A percentile compares a stretch with the other conserved stretches of the same genome.
Evolutionary conservation across 2,329 filamentous ascomycete species (phyloP).

Genomic region (Hawksworthiomyces lignivorus): DNA sequence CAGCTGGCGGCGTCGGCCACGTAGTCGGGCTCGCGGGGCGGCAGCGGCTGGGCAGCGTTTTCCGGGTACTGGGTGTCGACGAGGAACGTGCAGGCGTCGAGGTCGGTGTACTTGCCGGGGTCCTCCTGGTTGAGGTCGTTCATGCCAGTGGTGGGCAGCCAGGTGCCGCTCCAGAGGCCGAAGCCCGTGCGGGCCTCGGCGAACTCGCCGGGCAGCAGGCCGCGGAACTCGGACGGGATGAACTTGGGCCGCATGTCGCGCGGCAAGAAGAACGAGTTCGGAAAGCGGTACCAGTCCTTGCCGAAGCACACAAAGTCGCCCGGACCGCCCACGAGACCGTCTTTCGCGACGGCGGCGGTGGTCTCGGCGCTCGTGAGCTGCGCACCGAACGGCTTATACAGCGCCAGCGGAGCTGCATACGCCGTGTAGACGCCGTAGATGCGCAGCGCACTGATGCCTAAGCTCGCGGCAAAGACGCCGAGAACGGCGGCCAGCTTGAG

Average conservation of each 20-base stretch:
- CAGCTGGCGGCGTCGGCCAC: conserved; percentile 65
- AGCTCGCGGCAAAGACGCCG: conserved; percentile 7
- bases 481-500: conserved; percentile 62
- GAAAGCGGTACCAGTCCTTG: conserved; percentile 98
- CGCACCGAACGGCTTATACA: conserved; percentile 62
- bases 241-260: conserved; percentile 80
- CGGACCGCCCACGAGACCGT: conserved; percentile 41
- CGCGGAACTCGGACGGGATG: conserved; percentile 80
- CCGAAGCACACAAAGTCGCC: conserved; percentile 78
- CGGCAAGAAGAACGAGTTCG: conserved; percentile 85
- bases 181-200: conserved; percentile 62
- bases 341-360: conserved; percentile 5
- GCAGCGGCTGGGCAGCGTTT: conserved; percentile 30
- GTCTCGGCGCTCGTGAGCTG: conserved; percentile 20
- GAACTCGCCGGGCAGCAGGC: conserved; percentile 86
- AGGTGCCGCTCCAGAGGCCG: conserved; percentile 75
- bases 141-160: conserved; percentile 73
- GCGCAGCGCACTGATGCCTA: conserved; percentile 55
- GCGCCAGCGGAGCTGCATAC: conserved; percentile 70
- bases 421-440: conserved; percentile 70
- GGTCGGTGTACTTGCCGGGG: conserved; percentile 72
- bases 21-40: conserved; percentile 73
- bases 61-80: conserved; percentile 78
- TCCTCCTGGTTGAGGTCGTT: conserved; percentile 91
- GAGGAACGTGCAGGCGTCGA: conserved; percentile 70